phyloP scores from a whole-genome alignment of 2,329 filamentous ascomycete species.

The Trichophyton simii region DNA sequence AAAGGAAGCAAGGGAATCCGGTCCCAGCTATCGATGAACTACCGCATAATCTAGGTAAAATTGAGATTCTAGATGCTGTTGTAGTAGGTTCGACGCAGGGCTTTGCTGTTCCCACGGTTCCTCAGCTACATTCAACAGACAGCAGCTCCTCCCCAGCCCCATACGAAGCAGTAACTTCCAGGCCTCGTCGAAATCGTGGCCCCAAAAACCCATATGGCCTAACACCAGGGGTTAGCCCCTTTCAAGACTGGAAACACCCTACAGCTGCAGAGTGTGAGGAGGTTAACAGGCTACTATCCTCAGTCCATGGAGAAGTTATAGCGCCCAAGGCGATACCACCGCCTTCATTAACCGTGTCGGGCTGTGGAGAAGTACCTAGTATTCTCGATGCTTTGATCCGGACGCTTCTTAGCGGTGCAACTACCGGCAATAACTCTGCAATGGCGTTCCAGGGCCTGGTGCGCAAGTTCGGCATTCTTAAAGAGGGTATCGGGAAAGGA shows the following conservation, averaged over 20 bases:
- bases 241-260: conserved; percentile 53
- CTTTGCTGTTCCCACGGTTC: background rate
- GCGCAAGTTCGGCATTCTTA: conserved; percentile 49
- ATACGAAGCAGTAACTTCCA: background rate
- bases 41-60: conserved; percentile 18
- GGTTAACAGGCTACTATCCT: conserved; percentile 53
- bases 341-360: conserved; percentile 58
- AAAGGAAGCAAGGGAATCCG: background rate
- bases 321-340: conserved; percentile 55
- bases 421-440: conserved; percentile 48
- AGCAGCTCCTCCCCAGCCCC: conserved; percentile 1
- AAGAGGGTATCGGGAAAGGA: conserved; percentile 53
- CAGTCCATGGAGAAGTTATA: conserved; percentile 51
- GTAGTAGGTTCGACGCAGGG: background rate
- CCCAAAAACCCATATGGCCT: conserved; percentile 36
- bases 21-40: conserved; percentile 13
- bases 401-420: conserved; percentile 50
- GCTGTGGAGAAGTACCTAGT: conserved; percentile 54
- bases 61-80: background rate
- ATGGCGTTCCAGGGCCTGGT: conserved; percentile 54
- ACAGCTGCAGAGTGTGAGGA: conserved; percentile 57
- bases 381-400: conserved; percentile 53
- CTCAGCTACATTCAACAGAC: background rate
- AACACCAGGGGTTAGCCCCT: conserved; percentile 48
- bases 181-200: background rate